Conservation (phyloP, 345 rosid genomes). For the Cochlearia excelsa region DNA sequence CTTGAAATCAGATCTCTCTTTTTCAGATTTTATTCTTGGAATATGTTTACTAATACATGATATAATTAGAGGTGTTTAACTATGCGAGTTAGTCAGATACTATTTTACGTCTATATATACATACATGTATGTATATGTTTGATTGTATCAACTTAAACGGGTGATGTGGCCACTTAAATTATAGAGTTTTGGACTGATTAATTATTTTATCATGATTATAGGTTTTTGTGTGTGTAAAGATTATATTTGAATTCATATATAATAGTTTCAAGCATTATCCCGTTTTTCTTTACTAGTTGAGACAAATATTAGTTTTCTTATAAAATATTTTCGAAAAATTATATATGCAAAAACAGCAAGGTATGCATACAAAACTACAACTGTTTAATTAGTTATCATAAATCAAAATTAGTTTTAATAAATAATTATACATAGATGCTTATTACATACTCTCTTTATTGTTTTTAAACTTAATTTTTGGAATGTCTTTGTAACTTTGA, state of each 20-base stretch:
- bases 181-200: background rate
- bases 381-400: constrained; percentile 12
- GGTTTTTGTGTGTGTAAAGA: no score
- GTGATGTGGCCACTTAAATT: constrained; percentile 19
- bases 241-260: background rate
- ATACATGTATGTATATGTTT: background rate
- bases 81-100: constrained; percentile 1
- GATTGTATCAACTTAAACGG: background rate
- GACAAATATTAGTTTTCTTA: constrained; percentile 1
- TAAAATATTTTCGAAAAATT: background rate
- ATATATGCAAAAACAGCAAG: constrained; percentile 5
- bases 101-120: background rate
- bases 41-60: background rate
- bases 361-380: constrained; percentile 7
- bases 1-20: background rate
- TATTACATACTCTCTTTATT: background rate
- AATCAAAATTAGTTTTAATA: background rate
- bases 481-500: constrained; percentile 24
- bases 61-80: no score
- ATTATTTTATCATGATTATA: background rate
- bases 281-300: constrained; percentile 9
- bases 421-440: background rate
- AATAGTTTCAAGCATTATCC: constrained; percentile 3
- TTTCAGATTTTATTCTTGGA: constrained; percentile 15
- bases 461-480: background rate